Base-by-base conservation (phyloP, 1,284 basidiomycete species). In the Malassezia caprae region DNA sequence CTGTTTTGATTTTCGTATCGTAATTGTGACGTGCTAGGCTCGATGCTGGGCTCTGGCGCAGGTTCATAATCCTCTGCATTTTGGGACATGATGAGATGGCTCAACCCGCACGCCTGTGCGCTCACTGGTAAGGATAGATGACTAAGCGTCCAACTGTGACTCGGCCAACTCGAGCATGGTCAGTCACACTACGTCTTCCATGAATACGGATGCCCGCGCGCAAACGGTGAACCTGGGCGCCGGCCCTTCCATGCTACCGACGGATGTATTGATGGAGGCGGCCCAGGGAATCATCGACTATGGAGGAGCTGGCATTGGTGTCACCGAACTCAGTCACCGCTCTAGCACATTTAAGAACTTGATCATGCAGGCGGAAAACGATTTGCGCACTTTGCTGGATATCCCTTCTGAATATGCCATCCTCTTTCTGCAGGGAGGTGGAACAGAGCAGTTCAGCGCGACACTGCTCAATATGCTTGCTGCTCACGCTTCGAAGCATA, bases 271-370 rank as follows among this genome's bases (percentile, higher is more conserved):
- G 7, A 56, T 69, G 43, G 64, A 68, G 40, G 67, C 72, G 8
- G 60, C 72, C 0, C 63, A 70, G 48, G 72, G 64, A 34, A 58
- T 74, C 40, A 48, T 74, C 47, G 69, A 74, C 57, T 73, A 61
- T 51, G 47, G 64, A 10, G 59, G 56, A 32, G 64, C 67, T 1
- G 72, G 72, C 26, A 74, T 74, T 61, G 72, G 72, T 30, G 56
- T 74, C 15, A 56, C 60, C n/a, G 72, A 74, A 61, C 63, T 74
- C 44, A 72, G 69, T 31, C 72, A 74, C 35, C 70, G 72, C 31
- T 67, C 64, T 23, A 56, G 59, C 27, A 68, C 69, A 1, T 74
- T 74, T 50, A 65, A 72, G 45, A 50, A 58, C 42, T 53, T 73
- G 26, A 56, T 74, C 53, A 58, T 63, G 50, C 56, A 63, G 56